Evolutionary conservation across 2,329 filamentous ascomycete species (phyloP).

Genomic region (Fusarium robinianum): DNA sequence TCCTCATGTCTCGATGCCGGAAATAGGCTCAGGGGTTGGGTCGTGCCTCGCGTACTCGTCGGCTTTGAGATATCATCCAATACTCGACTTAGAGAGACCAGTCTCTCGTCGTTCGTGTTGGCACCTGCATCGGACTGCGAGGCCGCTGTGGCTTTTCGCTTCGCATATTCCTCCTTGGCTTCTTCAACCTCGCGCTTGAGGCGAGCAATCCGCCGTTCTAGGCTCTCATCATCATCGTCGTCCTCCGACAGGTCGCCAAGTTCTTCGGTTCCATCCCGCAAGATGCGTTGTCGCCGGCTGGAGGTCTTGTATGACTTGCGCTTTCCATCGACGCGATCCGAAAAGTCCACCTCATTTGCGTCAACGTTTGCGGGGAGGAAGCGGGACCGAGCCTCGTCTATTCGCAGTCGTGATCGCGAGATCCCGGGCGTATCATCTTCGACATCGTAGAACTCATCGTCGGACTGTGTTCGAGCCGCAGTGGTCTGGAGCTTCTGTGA

Average conservation of each 20-base stretch:
- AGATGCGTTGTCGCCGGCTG: conserved; percentile 66
- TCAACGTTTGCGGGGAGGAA: conserved; percentile 80
- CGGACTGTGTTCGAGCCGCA: conserved; percentile 60
- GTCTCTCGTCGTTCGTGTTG: conserved; percentile 35
- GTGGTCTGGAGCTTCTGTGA: conserved; percentile 51
- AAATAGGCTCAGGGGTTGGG: conserved; percentile 16
- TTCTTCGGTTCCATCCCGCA: conserved; percentile 67
- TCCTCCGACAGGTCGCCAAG: conserved; percentile 77
- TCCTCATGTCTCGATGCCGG: conserved; percentile 19
- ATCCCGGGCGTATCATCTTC: conserved; percentile 70
- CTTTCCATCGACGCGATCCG: conserved; percentile 82
- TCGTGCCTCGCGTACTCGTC: conserved; percentile 16
- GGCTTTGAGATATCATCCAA: conserved; percentile 66
- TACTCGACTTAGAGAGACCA: conserved; percentile 71
- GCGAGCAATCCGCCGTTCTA: conserved; percentile 79
- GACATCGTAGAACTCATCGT: conserved; percentile 65
- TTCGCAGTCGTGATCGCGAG: conserved; percentile 74
- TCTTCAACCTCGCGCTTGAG: conserved; percentile 83
- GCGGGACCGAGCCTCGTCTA: conserved; percentile 76
- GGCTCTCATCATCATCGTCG: conserved; percentile 69
- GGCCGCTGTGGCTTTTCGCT: conserved; percentile 54
- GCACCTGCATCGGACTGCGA: conserved; percentile 56
- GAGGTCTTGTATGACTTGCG: conserved; percentile 82
- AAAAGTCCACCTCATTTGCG: conserved; percentile 81
- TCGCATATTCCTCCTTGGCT: conserved; percentile 65